These are phyloP conservation scores for Boletellus sp. DNA, from an alignment of 1,284 basidiomycete genomes.

Conservation along the genomic window DNA sequence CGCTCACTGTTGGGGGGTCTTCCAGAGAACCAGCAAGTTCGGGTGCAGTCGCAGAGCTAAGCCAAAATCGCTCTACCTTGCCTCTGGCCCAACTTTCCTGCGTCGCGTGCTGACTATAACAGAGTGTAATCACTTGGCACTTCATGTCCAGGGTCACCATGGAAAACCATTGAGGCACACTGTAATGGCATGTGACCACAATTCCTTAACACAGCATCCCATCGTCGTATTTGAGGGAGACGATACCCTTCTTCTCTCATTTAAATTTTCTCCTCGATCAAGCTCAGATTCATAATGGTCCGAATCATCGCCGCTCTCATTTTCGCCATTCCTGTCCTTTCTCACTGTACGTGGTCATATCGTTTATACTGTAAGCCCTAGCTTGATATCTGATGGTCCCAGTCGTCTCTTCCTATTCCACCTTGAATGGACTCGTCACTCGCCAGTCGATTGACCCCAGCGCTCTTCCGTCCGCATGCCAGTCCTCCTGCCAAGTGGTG, in stretches of 20 bases:
- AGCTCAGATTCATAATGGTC: slow-evolving; percentile 16
- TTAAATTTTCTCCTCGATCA: neutral
- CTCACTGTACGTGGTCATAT: slow-evolving; percentile 11
- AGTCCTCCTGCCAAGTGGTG: slow-evolving; percentile 22
- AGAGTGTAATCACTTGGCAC: no score
- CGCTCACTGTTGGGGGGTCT: no score
- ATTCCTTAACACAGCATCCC: neutral
- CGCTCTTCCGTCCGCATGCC: slow-evolving; percentile 19
- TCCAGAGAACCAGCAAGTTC: no score
- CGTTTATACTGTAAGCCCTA: neutral
- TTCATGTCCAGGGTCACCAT: neutral
- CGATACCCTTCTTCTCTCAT: neutral
- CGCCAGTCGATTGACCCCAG: slow-evolving; percentile 16
- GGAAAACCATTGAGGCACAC: neutral
- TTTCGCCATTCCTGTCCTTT: slow-evolving; percentile 9
- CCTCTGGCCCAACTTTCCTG: no score
- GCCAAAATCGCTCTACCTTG: no score
- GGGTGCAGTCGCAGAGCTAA: no score
- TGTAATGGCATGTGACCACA: neutral
- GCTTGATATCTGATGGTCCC: neutral
- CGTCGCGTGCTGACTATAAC: no score
- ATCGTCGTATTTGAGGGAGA: neutral
- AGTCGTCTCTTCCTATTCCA: neutral
- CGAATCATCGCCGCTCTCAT: slow-evolving; percentile 17
- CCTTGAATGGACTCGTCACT: slow-evolving; percentile 12